Percentiles rank a stretch among this genome's conserved stretches.
Conservation (phyloP, 1,284 basidiomycete genomes). For the Microbotryomycetes sp. region DNA sequence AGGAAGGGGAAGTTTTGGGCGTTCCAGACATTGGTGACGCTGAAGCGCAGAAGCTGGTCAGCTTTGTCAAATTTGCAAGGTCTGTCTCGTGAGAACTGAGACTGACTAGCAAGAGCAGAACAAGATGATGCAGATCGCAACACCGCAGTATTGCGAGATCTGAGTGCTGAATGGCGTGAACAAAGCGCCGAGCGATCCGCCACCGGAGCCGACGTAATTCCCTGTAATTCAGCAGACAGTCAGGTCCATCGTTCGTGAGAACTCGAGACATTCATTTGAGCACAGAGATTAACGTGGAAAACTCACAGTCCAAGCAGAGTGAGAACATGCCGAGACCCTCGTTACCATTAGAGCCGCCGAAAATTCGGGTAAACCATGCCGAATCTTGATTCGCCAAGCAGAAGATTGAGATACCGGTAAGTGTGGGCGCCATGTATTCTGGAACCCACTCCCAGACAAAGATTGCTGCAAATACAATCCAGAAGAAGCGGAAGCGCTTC, state of each 20-base stretch:
- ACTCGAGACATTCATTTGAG: background rate
- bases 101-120: conserved; percentile 54
- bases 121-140: conserved; percentile 46
- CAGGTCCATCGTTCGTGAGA: too few species aligned
- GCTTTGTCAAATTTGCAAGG: background rate
- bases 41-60: background rate
- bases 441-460: conserved; percentile 39
- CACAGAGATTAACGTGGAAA: background rate
- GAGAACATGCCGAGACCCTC: conserved; percentile 58
- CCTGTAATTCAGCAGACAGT: background rate
- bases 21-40: conserved; percentile 49
- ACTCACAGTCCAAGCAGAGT: conserved; percentile 50
- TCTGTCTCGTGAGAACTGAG: background rate
- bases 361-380: conserved; percentile 56
- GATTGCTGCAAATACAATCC: conserved; percentile 36
- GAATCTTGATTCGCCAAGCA: conserved; percentile 54
- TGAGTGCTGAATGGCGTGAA: conserved; percentile 31
- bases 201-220: conserved; percentile 30
- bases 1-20: conserved; percentile 57
- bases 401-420: conserved; percentile 48
- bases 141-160: conserved; percentile 26
- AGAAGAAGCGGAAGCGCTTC: conserved; percentile 37
- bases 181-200: conserved; percentile 30
- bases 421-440: conserved; percentile 50
- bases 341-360: conserved; percentile 57